Percentiles rank a stretch among this genome's conserved stretches.
phyloP scores from a whole-genome alignment of 2,329 filamentous ascomycete species.

The Plectosphaerella sp. region DNA sequence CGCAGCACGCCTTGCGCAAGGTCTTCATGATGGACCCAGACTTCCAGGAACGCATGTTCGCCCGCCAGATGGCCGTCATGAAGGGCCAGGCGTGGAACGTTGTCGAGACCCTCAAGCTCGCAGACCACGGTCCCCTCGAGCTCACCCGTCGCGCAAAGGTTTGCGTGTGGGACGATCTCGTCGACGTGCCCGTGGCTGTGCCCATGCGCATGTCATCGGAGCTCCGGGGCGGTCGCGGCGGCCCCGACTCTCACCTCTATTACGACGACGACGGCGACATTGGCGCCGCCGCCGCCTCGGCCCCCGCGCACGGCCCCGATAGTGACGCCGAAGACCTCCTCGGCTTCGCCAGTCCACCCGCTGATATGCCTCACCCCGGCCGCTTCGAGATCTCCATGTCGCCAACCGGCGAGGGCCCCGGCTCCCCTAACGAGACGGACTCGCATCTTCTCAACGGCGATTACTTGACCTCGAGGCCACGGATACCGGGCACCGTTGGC shows the following conservation, averaged over 20 bases:
- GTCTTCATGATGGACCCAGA: conserved; percentile 91
- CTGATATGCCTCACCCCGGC: conserved; percentile 68
- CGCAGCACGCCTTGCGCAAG: conserved; percentile 76
- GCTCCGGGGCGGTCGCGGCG: conserved; percentile 50
- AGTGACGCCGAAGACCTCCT: conserved; percentile 58
- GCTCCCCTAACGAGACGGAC: conserved; percentile 32
- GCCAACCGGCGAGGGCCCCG: conserved; percentile 31
- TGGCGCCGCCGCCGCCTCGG: conserved; percentile 35
- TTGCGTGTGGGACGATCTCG: conserved; percentile 96
- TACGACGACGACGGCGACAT: conserved; percentile 82
- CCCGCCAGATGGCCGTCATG: conserved; percentile 97
- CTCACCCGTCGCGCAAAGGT: conserved; percentile 86
- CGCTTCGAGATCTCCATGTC: conserved; percentile 63
- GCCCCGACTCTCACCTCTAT: not conserved
- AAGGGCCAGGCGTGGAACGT: conserved; percentile 99
- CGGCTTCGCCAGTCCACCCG: conserved; percentile 55
- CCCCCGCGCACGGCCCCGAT: conserved; percentile 26
- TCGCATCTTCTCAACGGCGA: conserved; percentile 9
- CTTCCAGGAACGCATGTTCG: conserved; percentile 98
- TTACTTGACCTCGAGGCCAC: conserved; percentile 5
- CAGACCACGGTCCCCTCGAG: conserved; percentile 89
- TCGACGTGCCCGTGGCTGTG: conserved; percentile 91
- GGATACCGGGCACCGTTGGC: conserved; percentile 8
- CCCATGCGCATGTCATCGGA: conserved; percentile 88
- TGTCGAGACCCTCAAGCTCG: conserved; percentile 90